A percentile compares a stretch with the other conserved stretches of the same genome.
phyloP scores from a whole-genome alignment of 2,329 filamentous ascomycete species.

The Pseudocercospora pini-densiflorae region DNA sequence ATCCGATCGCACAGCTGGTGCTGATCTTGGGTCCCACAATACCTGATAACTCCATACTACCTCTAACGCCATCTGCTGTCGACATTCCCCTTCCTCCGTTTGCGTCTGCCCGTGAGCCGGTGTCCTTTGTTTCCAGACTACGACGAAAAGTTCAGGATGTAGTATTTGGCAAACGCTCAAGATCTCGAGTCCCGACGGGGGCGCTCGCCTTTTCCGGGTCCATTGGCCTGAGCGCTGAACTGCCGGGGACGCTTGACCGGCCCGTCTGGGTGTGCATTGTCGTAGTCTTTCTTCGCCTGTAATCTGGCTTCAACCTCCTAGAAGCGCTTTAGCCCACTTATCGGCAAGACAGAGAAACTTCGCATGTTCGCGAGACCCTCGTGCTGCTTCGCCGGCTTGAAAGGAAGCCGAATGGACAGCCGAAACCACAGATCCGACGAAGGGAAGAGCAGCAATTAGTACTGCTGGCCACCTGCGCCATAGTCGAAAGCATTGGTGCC shows the following conservation, averaged over 20 bases:
- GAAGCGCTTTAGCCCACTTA: background rate
- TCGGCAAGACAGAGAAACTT: background rate
- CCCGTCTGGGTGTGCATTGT: background rate
- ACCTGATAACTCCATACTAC: constrained; percentile 6
- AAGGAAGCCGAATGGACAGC: background rate
- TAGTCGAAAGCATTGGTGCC: constrained; percentile 46
- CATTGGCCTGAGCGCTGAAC: background rate
- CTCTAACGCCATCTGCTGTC: background rate
- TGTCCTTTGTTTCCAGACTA: background rate
- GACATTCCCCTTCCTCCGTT: background rate
- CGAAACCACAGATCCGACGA: background rate
- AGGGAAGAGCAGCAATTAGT: constrained; percentile 11
- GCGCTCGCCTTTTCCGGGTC: too few species aligned
- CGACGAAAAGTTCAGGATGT: background rate
- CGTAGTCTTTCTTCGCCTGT: background rate
- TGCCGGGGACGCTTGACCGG: background rate
- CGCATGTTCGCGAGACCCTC: background rate
- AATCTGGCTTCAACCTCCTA: background rate
- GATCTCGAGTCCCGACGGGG: background rate
- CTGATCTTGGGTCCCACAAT: background rate
- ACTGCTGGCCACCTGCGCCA: constrained; percentile 20
- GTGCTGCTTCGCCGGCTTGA: background rate
- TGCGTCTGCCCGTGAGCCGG: background rate
- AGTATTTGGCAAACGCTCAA: background rate
- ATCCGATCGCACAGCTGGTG: background rate